Evolutionary conservation across 148 eudicot species (phyloP), one percentile per base, ranked within the genome.

Genomic region (Persicaria maculosa): DNA sequence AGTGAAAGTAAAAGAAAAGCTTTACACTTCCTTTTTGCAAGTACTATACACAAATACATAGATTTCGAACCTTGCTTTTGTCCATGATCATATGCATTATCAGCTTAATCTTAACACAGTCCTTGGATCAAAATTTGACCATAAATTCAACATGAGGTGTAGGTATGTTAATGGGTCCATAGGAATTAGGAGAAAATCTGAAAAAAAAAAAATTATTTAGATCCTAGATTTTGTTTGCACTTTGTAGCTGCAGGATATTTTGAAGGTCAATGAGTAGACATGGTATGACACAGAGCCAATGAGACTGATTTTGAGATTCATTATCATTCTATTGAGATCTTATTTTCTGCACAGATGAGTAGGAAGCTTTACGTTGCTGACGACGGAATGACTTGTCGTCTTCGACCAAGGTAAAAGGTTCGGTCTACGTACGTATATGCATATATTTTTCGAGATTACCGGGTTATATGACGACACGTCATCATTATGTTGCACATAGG

Each of bases 181-280:
- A 59, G 10, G 67, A 59, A 20, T 20, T 1, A 31, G 40, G 40
- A 31, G 40, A 3, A 31, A 59, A 59, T 59, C 2, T 19, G 64
- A 17, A 17, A 9, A 4, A 58, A 19, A 9, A 25, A 59, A 22
- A 22, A 9, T 15, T 11, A 19, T 15, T 59, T 59, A 46, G 47
- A 40, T 65, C 5, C 62, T 57, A 57, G n/a, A 52, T 52, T 52
- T 19, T 20, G 17, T 57, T 57, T 57, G 22, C 31, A 8, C 62
- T 57, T 57, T 57, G 62, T 57, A 5, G 31, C 10, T 52, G n/a
- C 17, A 59, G 22, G 19, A n/a, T 54, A 4, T 54, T 25, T 59
- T 59, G 15, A 59, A 59, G 67, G 67, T 59, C 43, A 59, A 59
- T 59, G 67, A 58, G 25, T 22, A 22, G 67, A 59, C 67, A 59